Evolutionary conservation across 768 basidiomycete genomes (phyloP).

Genomic region (Lactarius trivialis): DNA sequence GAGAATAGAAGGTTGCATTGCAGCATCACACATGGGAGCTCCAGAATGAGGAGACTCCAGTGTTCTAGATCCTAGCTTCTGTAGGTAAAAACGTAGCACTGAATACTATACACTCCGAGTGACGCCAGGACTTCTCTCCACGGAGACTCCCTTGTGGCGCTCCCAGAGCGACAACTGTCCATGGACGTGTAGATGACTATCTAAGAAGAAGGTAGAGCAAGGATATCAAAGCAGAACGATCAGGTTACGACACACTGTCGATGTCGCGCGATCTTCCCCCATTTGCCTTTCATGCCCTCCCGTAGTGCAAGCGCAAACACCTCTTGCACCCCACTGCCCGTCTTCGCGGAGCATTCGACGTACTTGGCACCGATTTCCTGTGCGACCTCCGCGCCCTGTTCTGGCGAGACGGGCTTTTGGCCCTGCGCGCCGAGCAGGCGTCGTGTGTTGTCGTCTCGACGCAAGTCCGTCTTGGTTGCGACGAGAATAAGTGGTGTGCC

Average conservation of each 20-base stretch:
- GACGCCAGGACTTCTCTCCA: neutral
- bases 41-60: neutral
- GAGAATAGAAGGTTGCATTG: neutral
- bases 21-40: slow-evolving; percentile 3
- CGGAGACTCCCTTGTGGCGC: neutral
- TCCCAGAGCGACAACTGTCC: slow-evolving; percentile 10
- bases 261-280: slow-evolving; percentile 65
- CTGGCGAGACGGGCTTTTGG: slow-evolving; percentile 67
- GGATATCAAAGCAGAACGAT: slow-evolving; percentile 16
- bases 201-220: neutral
- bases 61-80: neutral
- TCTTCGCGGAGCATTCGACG: slow-evolving; percentile 90
- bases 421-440: slow-evolving; percentile 89
- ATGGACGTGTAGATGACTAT: slow-evolving; percentile 12
- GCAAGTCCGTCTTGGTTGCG: slow-evolving; percentile 89
- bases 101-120: slow-evolving; percentile 2
- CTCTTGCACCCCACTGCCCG: slow-evolving; percentile 82
- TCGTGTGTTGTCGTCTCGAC: slow-evolving; percentile 77
- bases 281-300: slow-evolving; percentile 79
- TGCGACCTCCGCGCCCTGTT: slow-evolving; percentile 81
- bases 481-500: slow-evolving; percentile 86
- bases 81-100: slow-evolving; percentile 6
- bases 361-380: slow-evolving; percentile 92
- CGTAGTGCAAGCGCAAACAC: slow-evolving; percentile 85
- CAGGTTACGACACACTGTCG: slow-evolving; percentile 64